Base-by-base conservation (phyloP, 2,329 filamentous ascomycete genomes). In the Phyllosticta capitalensis region DNA sequence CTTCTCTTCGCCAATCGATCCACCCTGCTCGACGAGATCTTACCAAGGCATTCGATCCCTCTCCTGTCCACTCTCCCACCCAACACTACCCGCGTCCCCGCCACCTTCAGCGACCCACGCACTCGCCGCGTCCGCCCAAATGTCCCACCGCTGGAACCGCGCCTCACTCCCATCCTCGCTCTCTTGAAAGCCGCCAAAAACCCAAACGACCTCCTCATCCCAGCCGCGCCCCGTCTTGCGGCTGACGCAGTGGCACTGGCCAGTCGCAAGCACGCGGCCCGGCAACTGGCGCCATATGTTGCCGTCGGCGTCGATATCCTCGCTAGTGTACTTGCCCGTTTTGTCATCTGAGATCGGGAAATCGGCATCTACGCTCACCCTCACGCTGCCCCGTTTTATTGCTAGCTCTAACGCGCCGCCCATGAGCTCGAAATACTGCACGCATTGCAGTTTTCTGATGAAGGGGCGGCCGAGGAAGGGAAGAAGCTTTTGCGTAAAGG, bases 61-160 rank as follows among this genome's bases (percentile, higher is more conserved):
- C 30, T 38, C 30, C 52, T 33, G 38, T 17, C 57, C 57, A 33
- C 20, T 55, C 52, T 7, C 20, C 57, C 57, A 59, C 7, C 57
- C 57, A 38, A 38, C 30, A 12, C 30, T 38, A 10, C 55, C 57
- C 1, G 54, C 57, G 38, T 55, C 57, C 9, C 26, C 52, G 19
- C 54, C 57, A 14, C 33, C 19, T 9, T 51, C 57, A 52, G 57
- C 57, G 14, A 54, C 24, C 57, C 57, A 59, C 24, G 57, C 57
- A 14, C 57, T 59, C 57, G 54, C 19, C 57, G 57, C 38, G 51
- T 59, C 57, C 51, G 57, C 57, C 57, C 57, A 59, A 38, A 59
- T 28, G 20, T 59, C 57, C 57, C 57, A 59, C 22, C 24, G 30
- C 52, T 10, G 22, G 14, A 59, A 54, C 56, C 21, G 28, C 30